A percentile compares a stretch with the other conserved stretches of the same genome.
Conservation (phyloP, 208 protist species). For the Leishmania aethiopica region DNA sequence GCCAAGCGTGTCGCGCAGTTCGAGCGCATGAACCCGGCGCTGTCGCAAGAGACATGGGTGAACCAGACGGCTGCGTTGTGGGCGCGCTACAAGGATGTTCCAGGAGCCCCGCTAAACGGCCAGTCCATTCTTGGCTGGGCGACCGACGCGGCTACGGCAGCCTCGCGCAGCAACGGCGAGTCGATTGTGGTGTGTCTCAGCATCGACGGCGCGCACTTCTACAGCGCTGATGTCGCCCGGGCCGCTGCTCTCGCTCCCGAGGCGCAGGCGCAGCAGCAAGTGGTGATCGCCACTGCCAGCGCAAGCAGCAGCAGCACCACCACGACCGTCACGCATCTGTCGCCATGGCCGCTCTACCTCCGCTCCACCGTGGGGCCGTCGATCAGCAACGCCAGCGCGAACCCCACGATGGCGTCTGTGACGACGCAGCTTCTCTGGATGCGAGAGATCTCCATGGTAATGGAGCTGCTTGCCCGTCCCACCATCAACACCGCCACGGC, state of each 20-base stretch:
- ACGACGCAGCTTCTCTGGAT: slow-evolving; percentile 20
- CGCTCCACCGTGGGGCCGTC: not conserved
- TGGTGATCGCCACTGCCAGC: not conserved
- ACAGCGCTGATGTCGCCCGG: slow-evolving; percentile 54
- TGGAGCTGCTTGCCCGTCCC: slow-evolving; percentile 31
- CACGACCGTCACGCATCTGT: not conserved
- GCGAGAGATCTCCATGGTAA: slow-evolving; percentile 30
- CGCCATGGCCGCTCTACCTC: slow-evolving; percentile 25
- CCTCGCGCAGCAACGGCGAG: slow-evolving; percentile 31
- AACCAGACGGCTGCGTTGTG: slow-evolving; percentile 33
- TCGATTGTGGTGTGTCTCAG: slow-evolving; percentile 59
- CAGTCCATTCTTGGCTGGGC: slow-evolving; percentile 18
- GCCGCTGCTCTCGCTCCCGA: not conserved
- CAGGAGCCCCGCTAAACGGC: slow-evolving; percentile 22
- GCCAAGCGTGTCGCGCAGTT: slow-evolving; percentile 1
- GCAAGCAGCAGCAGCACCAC: not conserved
- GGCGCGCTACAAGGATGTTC: not conserved
- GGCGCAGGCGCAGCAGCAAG: not conserved
- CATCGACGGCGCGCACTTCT: slow-evolving; percentile 65
- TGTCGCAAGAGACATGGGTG: slow-evolving; percentile 13
- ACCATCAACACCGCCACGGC: not conserved
- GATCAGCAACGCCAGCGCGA: not conserved
- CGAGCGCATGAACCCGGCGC: slow-evolving; percentile 20
- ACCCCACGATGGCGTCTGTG: not conserved
- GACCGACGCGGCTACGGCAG: slow-evolving; percentile 21